Evolutionary conservation across 441 rosid species (phyloP).

Genomic region (Syzygium syzygioides): DNA sequence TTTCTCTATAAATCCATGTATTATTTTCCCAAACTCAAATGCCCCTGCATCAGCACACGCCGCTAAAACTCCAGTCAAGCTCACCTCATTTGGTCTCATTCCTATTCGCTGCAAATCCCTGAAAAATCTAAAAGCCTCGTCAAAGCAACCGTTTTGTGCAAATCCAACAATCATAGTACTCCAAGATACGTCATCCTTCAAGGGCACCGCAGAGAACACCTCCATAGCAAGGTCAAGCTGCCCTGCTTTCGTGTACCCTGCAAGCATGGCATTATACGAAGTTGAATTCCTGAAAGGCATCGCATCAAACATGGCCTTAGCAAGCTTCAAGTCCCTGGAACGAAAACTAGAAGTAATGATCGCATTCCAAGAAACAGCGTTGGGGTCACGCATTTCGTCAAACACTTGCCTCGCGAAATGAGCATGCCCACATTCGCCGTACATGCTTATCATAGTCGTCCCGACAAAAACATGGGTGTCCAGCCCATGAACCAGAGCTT

Average conservation of each 20-base stretch:
- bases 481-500: constrained; percentile 47
- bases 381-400: constrained; percentile 51
- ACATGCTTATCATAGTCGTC: constrained; percentile 64
- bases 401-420: constrained; percentile 48
- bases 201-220: constrained; percentile 37
- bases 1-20: constrained; percentile 67
- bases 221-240: constrained; percentile 42
- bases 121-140: constrained; percentile 50
- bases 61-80: constrained; percentile 76
- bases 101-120: constrained; percentile 44
- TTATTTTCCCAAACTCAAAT: constrained; percentile 42
- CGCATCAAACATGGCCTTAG: constrained; percentile 29
- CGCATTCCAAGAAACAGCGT: constrained; percentile 67
- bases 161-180: constrained; percentile 64
- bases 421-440: constrained; percentile 54
- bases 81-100: constrained; percentile 54
- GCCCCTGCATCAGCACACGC: constrained; percentile 74
- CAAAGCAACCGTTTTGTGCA: constrained; percentile 50
- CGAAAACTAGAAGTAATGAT: constrained; percentile 44
- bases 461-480: constrained; percentile 53
- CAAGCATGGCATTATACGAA: constrained; percentile 65
- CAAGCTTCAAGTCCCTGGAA: constrained; percentile 33
- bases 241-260: constrained; percentile 54
- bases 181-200: constrained; percentile 66
- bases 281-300: constrained; percentile 46